Percentiles rank a stretch among this genome's conserved stretches.
Conservation (phyloP, 2,329 filamentous ascomycete species). For the Neonectria hederae region DNA sequence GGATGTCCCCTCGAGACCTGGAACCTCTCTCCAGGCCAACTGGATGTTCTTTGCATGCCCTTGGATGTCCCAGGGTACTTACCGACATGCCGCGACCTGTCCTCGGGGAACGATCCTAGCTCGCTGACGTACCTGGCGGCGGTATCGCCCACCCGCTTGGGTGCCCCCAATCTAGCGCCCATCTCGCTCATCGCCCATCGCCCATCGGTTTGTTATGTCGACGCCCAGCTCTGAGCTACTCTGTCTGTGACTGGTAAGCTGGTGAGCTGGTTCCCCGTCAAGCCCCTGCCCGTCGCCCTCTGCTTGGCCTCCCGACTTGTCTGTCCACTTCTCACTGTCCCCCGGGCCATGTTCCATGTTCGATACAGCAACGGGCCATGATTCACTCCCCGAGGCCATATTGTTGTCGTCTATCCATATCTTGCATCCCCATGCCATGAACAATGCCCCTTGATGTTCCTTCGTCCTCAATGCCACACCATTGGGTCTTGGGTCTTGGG, state of each 20-base stretch:
- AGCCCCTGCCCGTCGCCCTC: neutral
- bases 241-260: neutral
- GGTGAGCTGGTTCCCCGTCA: neutral
- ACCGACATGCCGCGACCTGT: constrained; percentile 20
- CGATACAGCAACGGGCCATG: constrained; percentile 4
- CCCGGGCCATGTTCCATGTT: constrained; percentile 17
- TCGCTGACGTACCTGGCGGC: constrained; percentile 41
- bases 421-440: constrained; percentile 2
- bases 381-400: constrained; percentile 4
- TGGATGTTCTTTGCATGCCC: constrained; percentile 10
- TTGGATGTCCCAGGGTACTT: neutral
- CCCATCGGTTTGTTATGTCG: constrained; percentile 1
- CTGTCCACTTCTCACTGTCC: constrained; percentile 1
- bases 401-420: constrained; percentile 4
- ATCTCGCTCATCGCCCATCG: constrained; percentile 35
- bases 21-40: constrained; percentile 15
- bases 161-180: constrained; percentile 36
- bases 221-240: neutral
- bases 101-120: constrained; percentile 29
- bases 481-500: neutral
- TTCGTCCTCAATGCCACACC: constrained; percentile 28
- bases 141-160: constrained; percentile 37
- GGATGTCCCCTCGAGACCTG: constrained; percentile 15
- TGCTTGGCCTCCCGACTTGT: neutral
- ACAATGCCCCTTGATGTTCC: constrained; percentile 4